Conservation (phyloP, 441 rosid species). For the Pelargonium cotyledonis region DNA sequence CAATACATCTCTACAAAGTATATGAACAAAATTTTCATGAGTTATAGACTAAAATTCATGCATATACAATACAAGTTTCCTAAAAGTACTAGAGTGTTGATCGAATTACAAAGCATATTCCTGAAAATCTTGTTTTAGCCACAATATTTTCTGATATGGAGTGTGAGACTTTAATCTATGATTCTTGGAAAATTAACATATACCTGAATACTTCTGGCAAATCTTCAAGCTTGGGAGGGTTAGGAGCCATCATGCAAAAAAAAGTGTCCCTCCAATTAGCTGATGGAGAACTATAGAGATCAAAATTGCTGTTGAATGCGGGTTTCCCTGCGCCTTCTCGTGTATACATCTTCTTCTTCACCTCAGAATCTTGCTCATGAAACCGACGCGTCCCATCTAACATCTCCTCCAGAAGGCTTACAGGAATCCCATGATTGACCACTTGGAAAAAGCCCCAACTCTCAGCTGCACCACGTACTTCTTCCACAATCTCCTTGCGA, state of each 20-base stretch:
- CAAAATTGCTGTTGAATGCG: conserved; percentile 18
- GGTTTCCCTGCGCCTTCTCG: conserved; percentile 23
- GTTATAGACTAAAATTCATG: background rate
- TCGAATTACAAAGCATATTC: too few species aligned
- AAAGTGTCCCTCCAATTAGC: conserved; percentile 27
- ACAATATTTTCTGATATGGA: background rate
- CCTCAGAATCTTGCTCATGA: conserved; percentile 34
- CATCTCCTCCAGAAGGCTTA: conserved; percentile 28
- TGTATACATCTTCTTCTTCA: conserved; percentile 27
- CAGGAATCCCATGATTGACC: conserved; percentile 37
- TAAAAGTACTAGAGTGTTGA: background rate
- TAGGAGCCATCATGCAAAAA: conserved; percentile 10
- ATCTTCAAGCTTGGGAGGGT: conserved; percentile 25
- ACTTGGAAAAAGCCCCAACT: conserved; percentile 26
- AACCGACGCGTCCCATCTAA: conserved; percentile 30
- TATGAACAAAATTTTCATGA: too few species aligned
- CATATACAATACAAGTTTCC: too few species aligned
- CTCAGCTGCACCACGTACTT: conserved; percentile 6
- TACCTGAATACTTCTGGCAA: conserved; percentile 32
- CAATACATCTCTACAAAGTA: conserved; percentile 35
- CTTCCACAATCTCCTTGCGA: background rate
- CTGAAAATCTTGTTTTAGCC: too few species aligned
- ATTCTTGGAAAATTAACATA: background rate
- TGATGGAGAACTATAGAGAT: conserved; percentile 5
- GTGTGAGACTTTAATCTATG: background rate